Evolutionary conservation across 2,329 filamentous ascomycete species (phyloP).

Genomic region (Xylaria multiplex): DNA sequence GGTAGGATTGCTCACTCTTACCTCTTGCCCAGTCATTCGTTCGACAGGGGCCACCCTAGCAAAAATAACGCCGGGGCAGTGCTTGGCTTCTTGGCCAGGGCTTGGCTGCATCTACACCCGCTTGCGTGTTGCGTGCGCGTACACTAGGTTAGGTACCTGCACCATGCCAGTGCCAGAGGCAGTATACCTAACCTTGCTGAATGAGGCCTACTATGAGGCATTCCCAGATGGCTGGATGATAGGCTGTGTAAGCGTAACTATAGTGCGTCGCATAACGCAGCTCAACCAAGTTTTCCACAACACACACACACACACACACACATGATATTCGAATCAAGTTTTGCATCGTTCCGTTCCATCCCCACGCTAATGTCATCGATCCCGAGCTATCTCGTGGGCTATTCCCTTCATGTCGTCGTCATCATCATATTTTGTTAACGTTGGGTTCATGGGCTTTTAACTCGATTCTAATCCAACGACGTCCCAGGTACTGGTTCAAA

Average conservation of each 20-base stretch:
- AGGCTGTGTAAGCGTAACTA: not conserved
- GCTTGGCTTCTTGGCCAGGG: slow-evolving; percentile 30
- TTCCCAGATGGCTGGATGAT: slow-evolving; percentile 25
- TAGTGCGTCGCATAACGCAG: slow-evolving; percentile 11
- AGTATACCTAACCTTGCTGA: slow-evolving; percentile 4
- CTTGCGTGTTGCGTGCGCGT: slow-evolving; percentile 29
- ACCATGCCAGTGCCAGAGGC: no score
- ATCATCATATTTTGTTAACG: not conserved
- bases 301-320: not conserved
- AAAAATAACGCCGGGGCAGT: slow-evolving; percentile 12
- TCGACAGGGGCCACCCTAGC: slow-evolving; percentile 18
- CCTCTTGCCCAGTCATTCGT: not conserved
- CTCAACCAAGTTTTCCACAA: slow-evolving; percentile 12
- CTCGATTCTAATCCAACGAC: not conserved
- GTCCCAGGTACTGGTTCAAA: not conserved
- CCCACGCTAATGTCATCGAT: slow-evolving; percentile 2
- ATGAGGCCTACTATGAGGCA: not conserved
- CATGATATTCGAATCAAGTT: slow-evolving; percentile 22
- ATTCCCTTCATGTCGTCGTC: not conserved
- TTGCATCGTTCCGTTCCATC: slow-evolving; percentile 9
- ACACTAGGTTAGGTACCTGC: not conserved
- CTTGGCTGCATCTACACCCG: slow-evolving; percentile 37
- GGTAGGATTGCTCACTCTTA: slow-evolving; percentile 19
- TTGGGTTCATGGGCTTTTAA: not conserved
- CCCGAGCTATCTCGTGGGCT: not conserved